Base-by-base conservation (phyloP, 2,329 filamentous ascomycete genomes). In the Colletotrichum tabaci region DNA sequence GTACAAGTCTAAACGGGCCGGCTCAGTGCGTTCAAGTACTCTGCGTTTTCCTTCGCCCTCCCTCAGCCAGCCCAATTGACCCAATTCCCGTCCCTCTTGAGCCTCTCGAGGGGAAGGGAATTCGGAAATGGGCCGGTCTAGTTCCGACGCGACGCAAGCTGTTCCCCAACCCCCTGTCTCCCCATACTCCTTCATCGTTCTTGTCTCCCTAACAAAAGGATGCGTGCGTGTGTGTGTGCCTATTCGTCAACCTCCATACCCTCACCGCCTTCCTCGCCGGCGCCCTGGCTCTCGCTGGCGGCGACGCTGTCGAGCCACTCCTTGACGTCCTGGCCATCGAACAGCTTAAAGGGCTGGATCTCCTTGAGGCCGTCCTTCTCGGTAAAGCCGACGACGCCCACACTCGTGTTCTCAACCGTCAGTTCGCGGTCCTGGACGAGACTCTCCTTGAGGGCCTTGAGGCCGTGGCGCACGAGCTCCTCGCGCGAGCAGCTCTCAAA, bases 351-450 rank as follows among this genome's bases (percentile, higher is more conserved):
- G 74, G 90, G 89, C 87, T 98, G 94, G 66, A 79, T 84, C 82
- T 88, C 88, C 80, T 85, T 86, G 65, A 85, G 85, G 8, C 84
- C 84, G 72, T 84, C 83, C 74, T 82, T 82, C 67, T 84, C 82
- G 57, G 78, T 84, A 60, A 89, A 85, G 12, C 95, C 95, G 26
- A 95, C 93, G 73, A 98, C 87, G 47, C 94, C 95, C 65, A 99
- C 90, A 77, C 94, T 98, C 66, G 95, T 98, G 86, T 99, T 99
- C 82, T 98, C 96, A 50, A 98, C 90, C 66, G 96, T 98, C 82
- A 99, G 86, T 88, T 98, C 95, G 87, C 97, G 97, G 84, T 99
- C 96, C 89, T 98, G 96, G 69, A 94, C 93, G 81, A 99, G 86
- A 77, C 93, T 97, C 87, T 99, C 96, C 88, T 98, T 98, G 80